These are phyloP conservation scores for Saccharomyces hybrid DNA, from an alignment of 1,139 yeast species.

Conservation along the genomic window DNA sequence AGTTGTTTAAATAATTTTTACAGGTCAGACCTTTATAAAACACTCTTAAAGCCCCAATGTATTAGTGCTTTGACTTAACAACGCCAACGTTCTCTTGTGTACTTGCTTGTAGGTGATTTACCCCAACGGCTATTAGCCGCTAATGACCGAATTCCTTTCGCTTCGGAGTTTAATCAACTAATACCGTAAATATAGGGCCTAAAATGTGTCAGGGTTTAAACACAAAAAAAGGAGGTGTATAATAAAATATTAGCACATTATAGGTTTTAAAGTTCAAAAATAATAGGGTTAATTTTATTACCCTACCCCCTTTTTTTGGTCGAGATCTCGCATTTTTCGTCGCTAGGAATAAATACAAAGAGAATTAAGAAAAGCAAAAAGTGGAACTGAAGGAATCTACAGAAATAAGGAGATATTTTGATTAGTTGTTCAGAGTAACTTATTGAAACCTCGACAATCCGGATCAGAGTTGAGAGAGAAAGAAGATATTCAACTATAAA, in stretches of 20 bases:
- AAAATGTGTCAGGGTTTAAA: no score
- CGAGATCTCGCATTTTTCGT: not conserved
- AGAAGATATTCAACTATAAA: not conserved
- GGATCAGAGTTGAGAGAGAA: not conserved
- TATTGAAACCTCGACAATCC: not conserved
- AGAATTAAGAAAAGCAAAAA: not conserved
- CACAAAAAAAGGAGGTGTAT: no score
- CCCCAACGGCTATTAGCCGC: conserved; percentile 1
- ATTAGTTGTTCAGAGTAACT: not conserved
- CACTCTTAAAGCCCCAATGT: not conserved
- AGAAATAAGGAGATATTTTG: not conserved
- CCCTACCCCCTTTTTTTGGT: not conserved
- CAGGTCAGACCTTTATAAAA: not conserved
- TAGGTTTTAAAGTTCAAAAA: no score
- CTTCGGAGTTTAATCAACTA: not conserved
- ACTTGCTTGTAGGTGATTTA: not conserved
- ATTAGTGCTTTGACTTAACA: not conserved
- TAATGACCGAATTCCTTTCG: not conserved
- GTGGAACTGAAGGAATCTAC: not conserved
- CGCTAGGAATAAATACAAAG: not conserved
- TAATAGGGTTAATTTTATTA: not conserved
- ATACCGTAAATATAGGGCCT: not conserved
- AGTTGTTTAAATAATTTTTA: not conserved
- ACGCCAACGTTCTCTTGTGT: not conserved
- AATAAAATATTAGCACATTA: no score